Evolutionary conservation across 1,284 basidiomycete genomes (phyloP).

Genomic region (Melampsora americana): DNA sequence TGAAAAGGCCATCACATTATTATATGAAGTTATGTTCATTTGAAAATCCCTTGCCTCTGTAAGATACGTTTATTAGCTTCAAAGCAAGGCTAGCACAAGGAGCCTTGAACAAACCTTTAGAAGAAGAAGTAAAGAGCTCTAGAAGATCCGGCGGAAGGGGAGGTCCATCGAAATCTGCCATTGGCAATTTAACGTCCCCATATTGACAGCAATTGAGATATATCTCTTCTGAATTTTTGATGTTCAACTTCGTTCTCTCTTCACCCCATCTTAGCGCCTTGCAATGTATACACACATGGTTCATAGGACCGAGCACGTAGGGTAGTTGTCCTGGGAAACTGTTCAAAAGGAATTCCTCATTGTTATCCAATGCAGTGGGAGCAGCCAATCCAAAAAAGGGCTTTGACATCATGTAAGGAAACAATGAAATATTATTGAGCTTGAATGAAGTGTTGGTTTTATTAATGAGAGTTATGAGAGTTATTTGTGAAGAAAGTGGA

Average conservation of each 20-base stretch:
- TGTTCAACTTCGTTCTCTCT: not conserved
- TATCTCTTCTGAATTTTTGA: not conserved
- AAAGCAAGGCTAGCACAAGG: not conserved
- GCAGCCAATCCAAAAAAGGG: no score
- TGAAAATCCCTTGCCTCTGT: not conserved
- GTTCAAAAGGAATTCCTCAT: no score
- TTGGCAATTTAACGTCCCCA: not conserved
- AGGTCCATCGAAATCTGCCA: not conserved
- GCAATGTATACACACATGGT: not conserved
- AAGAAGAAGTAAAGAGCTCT: not conserved
- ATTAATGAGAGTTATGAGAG: no score
- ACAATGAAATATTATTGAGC: no score
- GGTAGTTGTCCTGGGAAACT: no score
- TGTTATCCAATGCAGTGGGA: no score
- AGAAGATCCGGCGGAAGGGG: not conserved
- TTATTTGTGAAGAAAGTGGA: no score
- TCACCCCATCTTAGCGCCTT: not conserved
- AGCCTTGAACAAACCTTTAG: no score
- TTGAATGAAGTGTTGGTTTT: no score
- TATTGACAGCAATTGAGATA: not conserved
- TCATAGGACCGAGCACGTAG: no score
- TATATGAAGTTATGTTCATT: not conserved
- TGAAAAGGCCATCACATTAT: not conserved
- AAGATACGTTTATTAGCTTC: no score
- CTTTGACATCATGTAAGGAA: no score